Conservation (phyloP, 305 asterid species). For the Petunia hybrid region DNA sequence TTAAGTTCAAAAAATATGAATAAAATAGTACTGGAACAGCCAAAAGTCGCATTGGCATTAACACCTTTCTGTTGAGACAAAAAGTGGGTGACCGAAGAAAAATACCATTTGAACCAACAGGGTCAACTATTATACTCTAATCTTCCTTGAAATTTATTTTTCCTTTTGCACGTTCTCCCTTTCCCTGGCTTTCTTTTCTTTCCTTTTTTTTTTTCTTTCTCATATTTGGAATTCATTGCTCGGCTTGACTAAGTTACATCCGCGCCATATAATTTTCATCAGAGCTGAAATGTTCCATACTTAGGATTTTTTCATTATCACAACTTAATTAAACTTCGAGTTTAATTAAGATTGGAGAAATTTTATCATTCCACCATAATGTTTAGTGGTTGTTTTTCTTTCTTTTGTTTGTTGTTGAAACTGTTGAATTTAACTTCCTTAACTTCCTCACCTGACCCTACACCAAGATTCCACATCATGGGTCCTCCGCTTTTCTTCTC, state of each 20-base stretch:
- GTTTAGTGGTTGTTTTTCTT: no score
- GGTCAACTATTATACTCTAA: constrained; percentile 33
- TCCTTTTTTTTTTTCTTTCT: not conserved
- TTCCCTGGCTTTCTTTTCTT: not conserved
- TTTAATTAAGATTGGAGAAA: no score
- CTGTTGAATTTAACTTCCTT: constrained; percentile 21
- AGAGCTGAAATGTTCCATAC: no score
- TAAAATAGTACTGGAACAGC: not conserved
- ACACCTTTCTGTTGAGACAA: constrained; percentile 24
- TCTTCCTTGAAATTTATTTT: constrained; percentile 27
- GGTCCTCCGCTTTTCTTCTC: not conserved
- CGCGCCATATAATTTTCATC: no score
- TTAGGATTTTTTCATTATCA: no score
- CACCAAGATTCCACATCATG: constrained; percentile 22
- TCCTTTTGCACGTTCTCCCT: constrained; percentile 37
- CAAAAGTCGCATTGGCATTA: constrained; percentile 6
- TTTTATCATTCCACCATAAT: no score
- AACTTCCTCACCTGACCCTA: constrained; percentile 31
- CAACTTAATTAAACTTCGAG: no score
- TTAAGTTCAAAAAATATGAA: not conserved
- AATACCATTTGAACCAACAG: constrained; percentile 25
- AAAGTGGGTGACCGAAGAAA: constrained; percentile 30
- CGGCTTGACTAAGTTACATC: no score
- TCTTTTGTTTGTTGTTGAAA: not conserved
- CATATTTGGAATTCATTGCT: no score